These are phyloP conservation scores for Clonostachys chloroleuca DNA, from an alignment of 2,329 filamentous ascomycete genomes.

Conservation along the genomic window DNA sequence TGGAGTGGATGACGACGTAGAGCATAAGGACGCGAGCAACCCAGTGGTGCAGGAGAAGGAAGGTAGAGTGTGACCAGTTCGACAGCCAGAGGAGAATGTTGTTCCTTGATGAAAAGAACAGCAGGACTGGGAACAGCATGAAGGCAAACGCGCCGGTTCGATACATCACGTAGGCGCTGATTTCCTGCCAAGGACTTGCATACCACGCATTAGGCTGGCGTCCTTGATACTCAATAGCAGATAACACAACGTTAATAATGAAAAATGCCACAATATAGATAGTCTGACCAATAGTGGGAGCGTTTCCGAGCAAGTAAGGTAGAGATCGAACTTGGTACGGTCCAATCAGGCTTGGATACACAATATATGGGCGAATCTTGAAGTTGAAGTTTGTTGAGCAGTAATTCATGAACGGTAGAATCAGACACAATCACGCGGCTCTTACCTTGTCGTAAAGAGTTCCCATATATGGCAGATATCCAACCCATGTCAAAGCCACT, in stretches of 20 bases:
- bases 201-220: constrained; percentile 11
- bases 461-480: background rate
- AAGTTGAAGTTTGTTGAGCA: no score
- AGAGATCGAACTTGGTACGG: background rate
- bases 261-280: constrained; percentile 35
- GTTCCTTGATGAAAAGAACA: constrained; percentile 41
- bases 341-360: background rate
- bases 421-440: no score
- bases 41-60: constrained; percentile 40
- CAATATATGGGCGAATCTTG: background rate
- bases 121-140: constrained; percentile 30
- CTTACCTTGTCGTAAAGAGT: background rate
- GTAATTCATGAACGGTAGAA: no score
- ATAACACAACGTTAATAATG: constrained; percentile 27
- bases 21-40: constrained; percentile 36
- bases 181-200: constrained; percentile 10
- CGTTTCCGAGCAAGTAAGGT: constrained; percentile 10
- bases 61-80: constrained; percentile 39
- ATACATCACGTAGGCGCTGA: constrained; percentile 27
- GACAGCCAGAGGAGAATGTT: constrained; percentile 42
- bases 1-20: constrained; percentile 39
- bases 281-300: constrained; percentile 35
- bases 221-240: constrained; percentile 21
- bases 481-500: background rate
- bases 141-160: constrained; percentile 34